A percentile compares a stretch with the other conserved stretches of the same genome.
phyloP scores from a whole-genome alignment of 169 alveolate genomes.

The Eimeria maxima region DNA sequence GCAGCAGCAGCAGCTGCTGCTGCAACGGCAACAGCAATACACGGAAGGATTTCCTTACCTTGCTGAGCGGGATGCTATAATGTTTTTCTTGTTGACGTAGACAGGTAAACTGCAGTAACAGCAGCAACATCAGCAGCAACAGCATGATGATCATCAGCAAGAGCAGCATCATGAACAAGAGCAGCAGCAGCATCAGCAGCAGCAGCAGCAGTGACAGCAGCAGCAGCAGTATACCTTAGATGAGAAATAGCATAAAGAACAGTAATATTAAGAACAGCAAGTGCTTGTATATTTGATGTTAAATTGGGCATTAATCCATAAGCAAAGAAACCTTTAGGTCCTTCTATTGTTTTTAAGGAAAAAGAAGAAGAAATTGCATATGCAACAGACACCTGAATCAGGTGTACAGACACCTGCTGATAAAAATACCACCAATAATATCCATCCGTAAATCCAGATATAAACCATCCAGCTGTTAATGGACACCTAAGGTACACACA shows the following conservation, averaged over 20 bases:
- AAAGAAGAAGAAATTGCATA: background rate
- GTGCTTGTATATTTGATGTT: background rate
- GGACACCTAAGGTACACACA: background rate
- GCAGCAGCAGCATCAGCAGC: background rate
- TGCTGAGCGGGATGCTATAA: slow-evolving; percentile 16
- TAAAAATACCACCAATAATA: slow-evolving; percentile 33
- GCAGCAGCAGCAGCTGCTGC: slow-evolving; percentile 29
- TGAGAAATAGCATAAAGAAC: background rate
- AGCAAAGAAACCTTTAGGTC: background rate
- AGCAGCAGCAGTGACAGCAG: slow-evolving; percentile 6
- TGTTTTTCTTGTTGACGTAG: background rate
- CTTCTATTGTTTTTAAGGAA: background rate
- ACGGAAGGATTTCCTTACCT: background rate
- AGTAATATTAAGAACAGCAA: background rate
- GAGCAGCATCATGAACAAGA: no score
- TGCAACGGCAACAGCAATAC: slow-evolving; percentile 24
- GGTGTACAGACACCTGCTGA: slow-evolving; percentile 58
- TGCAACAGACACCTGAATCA: slow-evolving; percentile 8
- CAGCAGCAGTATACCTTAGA: background rate
- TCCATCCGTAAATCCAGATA: background rate
- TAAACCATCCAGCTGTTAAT: slow-evolving; percentile 25
- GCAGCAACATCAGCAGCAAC: background rate
- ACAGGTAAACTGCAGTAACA: slow-evolving; percentile 52
- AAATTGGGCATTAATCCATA: background rate
- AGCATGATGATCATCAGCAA: no score